Conservation (phyloP, 2,329 filamentous ascomycete genomes). For the Colletotrichum sp. region DNA sequence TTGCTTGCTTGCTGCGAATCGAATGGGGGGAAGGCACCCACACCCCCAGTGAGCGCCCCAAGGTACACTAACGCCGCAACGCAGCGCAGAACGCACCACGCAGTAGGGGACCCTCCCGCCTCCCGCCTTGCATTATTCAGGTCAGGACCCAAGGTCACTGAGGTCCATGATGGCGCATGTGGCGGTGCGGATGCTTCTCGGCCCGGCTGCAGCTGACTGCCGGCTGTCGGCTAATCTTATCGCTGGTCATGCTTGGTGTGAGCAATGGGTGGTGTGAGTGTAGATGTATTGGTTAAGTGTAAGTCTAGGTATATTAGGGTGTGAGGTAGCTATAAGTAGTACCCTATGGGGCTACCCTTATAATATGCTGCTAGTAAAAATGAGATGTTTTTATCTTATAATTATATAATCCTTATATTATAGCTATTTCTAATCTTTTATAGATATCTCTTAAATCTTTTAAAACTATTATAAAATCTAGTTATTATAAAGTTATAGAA, state of each 20-base stretch:
- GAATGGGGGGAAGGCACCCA: background rate
- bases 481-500: no score
- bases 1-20: background rate
- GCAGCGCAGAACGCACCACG: background rate
- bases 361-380: no score
- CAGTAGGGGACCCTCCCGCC: background rate
- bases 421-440: no score
- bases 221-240: constrained; percentile 7
- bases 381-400: no score
- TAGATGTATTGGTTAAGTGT: no score
- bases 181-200: background rate
- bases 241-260: background rate
- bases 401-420: no score
- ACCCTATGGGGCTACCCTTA: no score
- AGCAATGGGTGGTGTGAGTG: no score
- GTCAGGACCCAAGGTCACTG: background rate
- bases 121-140: constrained; percentile 10
- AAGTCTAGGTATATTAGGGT: no score
- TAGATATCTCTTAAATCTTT: no score
- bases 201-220: background rate
- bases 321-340: no score
- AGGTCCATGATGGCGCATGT: background rate
- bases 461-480: no score
- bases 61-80: background rate
- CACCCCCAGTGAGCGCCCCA: background rate